Percentiles rank a stretch among this genome's conserved stretches.
Conservation (phyloP, 2,329 filamentous ascomycete genomes). For the Colletotrichum gigasporum region DNA sequence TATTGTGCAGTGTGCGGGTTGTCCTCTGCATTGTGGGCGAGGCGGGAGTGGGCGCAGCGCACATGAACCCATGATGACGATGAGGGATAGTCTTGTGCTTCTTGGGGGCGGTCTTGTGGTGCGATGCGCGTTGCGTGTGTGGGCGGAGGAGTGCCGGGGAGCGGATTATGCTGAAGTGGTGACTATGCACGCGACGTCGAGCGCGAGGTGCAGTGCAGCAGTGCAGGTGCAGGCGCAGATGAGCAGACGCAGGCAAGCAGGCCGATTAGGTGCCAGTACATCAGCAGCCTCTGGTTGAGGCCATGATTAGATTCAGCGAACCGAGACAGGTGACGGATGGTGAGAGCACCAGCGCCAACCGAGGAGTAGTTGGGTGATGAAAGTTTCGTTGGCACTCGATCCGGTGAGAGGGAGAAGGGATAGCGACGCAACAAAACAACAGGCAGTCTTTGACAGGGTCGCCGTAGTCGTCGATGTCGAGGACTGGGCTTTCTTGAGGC, state of each 20-base stretch:
- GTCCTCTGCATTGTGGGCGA: background rate
- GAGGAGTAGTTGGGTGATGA: background rate
- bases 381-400: constrained; percentile 4
- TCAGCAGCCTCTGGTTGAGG: constrained; percentile 6
- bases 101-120: constrained; percentile 5
- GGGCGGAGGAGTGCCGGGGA: constrained; percentile 1
- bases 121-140: background rate
- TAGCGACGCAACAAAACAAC: background rate
- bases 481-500: background rate
- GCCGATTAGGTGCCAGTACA: constrained; percentile 15
- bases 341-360: constrained; percentile 5
- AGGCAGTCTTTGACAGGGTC: background rate
- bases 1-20: background rate
- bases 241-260: background rate
- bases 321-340: constrained; percentile 22
- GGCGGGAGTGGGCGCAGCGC: background rate
- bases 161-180: constrained; percentile 1
- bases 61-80: background rate
- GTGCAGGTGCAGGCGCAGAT: background rate
- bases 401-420: constrained; percentile 2
- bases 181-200: constrained; percentile 9
- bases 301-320: constrained; percentile 8
- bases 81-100: constrained; percentile 1
- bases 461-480: background rate
- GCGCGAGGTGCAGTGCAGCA: constrained; percentile 7